These are phyloP conservation scores for Aspergillus coremiiformis DNA, from an alignment of 495 filamentous ascomycete species.

Conservation along the genomic window DNA sequence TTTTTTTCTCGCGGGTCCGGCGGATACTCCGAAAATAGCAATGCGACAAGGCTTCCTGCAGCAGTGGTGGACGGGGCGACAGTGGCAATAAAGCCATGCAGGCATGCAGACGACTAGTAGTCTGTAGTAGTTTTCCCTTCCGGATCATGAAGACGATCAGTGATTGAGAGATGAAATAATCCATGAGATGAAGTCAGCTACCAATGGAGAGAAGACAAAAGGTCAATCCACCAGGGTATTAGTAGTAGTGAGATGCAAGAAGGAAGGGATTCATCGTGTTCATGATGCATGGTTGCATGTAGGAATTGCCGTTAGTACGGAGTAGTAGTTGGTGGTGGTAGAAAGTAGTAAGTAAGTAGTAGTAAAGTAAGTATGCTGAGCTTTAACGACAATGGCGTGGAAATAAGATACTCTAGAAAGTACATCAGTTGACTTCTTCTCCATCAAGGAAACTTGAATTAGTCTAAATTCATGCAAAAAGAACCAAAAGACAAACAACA, in stretches of 20 bases:
- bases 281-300: not conserved
- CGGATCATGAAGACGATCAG: not conserved
- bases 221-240: not conserved
- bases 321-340: too few relatives aligned
- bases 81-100: not conserved
- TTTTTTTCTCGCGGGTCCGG: conserved; percentile 11
- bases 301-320: too few relatives aligned
- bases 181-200: not conserved
- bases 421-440: too few relatives aligned
- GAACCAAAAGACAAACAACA: too few relatives aligned
- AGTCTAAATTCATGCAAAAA: too few relatives aligned
- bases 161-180: not conserved
- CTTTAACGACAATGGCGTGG: too few relatives aligned
- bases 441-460: too few relatives aligned
- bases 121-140: not conserved
- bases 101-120: not conserved
- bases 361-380: too few relatives aligned
- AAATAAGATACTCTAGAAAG: too few relatives aligned
- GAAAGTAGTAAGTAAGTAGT: too few relatives aligned
- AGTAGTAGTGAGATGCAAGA: not conserved
- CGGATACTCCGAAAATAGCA: conserved; percentile 11
- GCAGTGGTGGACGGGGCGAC: not conserved
- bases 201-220: not conserved
- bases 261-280: not conserved
- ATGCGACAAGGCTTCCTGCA: not conserved